Evolutionary conservation across 306 rosid genomes (phyloP), one percentile per base, ranked within the genome.

Genomic region (Glycine latifolia): DNA sequence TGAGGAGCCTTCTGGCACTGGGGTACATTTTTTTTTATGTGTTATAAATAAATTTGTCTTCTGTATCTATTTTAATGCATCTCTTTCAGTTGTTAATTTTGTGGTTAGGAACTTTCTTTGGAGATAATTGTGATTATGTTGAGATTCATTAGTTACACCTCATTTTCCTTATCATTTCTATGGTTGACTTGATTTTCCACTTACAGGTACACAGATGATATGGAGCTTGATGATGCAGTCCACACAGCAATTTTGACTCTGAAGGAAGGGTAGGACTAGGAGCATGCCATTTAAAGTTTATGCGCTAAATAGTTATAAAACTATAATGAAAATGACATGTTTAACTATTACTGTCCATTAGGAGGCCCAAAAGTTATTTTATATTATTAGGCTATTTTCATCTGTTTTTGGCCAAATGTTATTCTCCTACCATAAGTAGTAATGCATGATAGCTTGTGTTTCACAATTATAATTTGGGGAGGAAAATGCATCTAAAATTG

Each of bases 141-240:
- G 8, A 44, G 71, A 48, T 48, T 78, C n/a, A 31, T 67, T 50
- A 46, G 20, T 53, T 56, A 44, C 33, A 62, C 47, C 33, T 71
- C 9, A 9, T 10, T 54, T 59, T 15, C 17, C 15, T 17, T 13
- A 46, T 26, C 53, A 71, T 37, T 68, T 78, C 47, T 69, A 7
- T 78, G 73, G n/a, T 63, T 58, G 55, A 60, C 52, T 53, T 76
- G 72, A 55, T 67, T 80, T n/a, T 76, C 85, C 47, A 17, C 60
- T 80, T 78, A 71, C 74, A 96, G 99, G 88, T 93, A 96, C 72
- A 92, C 97, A 3, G 97, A 93, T 17, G 97, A 93, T 61, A 96
- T 96, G 97, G 99, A 96, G 84, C 94, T 96, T 41, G 98, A 96
- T 78, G 99, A 96, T 88, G 99, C 97, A 66, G 97, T 92, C 61